Conservation (phyloP, 2,329 filamentous ascomycete species). For the Dactylellina drechsleri region DNA sequence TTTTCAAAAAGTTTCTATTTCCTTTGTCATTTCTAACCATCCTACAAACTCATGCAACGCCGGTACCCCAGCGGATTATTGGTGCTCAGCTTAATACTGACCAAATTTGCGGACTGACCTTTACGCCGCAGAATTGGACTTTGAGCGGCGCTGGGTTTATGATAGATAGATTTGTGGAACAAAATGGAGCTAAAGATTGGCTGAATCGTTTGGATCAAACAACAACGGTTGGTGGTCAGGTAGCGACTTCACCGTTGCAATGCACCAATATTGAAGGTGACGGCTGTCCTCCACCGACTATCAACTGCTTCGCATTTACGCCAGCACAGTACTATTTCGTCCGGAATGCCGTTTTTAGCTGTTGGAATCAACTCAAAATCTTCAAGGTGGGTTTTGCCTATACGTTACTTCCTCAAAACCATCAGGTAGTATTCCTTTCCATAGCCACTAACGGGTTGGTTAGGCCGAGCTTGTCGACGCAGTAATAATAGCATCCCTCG, state of each 20-base stretch:
- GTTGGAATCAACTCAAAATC: background rate
- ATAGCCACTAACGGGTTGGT: too few relatives aligned
- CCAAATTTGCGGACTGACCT: too few relatives aligned
- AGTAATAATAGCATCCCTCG: slow-evolving; percentile 8
- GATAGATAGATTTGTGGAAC: too few relatives aligned
- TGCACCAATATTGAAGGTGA: slow-evolving; percentile 2
- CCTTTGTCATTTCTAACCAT: too few relatives aligned
- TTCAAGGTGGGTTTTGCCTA: slow-evolving; percentile 5
- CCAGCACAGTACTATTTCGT: slow-evolving; percentile 14
- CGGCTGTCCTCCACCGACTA: slow-evolving; percentile 8
- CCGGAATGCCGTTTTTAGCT: slow-evolving; percentile 2
- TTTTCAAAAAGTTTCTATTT: too few relatives aligned
- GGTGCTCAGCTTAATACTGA: too few relatives aligned
- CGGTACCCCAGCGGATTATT: too few relatives aligned
- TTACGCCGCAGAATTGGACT: too few relatives aligned
- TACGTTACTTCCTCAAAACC: background rate
- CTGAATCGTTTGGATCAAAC: slow-evolving; percentile 5
- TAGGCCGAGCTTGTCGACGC: background rate
- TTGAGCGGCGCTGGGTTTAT: too few relatives aligned
- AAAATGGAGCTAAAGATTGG: too few relatives aligned
- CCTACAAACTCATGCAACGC: too few relatives aligned
- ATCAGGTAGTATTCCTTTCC: too few relatives aligned
- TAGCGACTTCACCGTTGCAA: background rate
- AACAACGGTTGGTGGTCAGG: background rate
- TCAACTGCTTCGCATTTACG: slow-evolving; percentile 8